Percentiles rank a stretch among this genome's conserved stretches.
Conservation (phyloP, 345 rosid genomes). For the Streptanthus diversifolius region DNA sequence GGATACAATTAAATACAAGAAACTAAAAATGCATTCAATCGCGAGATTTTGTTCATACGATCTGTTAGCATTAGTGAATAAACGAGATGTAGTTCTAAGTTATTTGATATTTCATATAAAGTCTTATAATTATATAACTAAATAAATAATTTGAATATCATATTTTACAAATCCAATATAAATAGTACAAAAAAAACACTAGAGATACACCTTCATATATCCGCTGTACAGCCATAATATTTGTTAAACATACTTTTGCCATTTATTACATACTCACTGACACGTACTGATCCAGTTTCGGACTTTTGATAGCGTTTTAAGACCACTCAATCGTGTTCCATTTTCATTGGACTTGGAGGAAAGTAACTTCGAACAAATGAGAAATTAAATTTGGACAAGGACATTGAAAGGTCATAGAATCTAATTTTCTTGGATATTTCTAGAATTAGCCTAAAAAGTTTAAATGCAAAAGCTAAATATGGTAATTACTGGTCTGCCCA, state of each 20-base stretch:
- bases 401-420: not conserved
- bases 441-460: not conserved
- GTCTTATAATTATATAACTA: not conserved
- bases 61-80: not conserved
- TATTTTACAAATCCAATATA: not conserved
- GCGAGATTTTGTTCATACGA: not conserved
- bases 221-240: not conserved
- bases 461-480: not conserved
- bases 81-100: not conserved
- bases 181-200: not conserved
- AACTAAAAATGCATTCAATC: not conserved
- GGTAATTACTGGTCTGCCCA: not conserved
- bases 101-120: not conserved
- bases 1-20: not conserved
- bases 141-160: not conserved
- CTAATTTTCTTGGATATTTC: not conserved
- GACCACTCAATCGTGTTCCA: not conserved
- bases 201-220: too few species aligned
- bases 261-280: not conserved
- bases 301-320: not conserved
- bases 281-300: not conserved
- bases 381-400: constrained; percentile 1
- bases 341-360: not conserved
- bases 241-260: not conserved
- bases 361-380: not conserved